These are phyloP conservation scores for Oryza punctata DNA, from an alignment of 176 grass and related monocot genomes.

Conservation along the genomic window DNA sequence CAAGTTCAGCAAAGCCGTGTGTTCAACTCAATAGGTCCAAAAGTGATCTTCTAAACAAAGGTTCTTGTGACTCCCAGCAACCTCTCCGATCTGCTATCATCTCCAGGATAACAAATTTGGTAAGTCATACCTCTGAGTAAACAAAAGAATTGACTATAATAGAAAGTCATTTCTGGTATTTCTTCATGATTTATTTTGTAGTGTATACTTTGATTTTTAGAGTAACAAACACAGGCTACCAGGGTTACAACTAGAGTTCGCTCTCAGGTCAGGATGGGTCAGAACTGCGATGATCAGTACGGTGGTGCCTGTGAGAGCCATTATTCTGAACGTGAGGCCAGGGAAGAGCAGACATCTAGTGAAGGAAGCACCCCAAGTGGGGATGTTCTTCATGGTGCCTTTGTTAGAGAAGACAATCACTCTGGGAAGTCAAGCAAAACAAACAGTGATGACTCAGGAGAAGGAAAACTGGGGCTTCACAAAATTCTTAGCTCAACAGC, in stretches of 20 bases:
- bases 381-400: constrained; percentile 12
- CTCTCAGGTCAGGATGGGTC: constrained; percentile 48
- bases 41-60: constrained; percentile 20
- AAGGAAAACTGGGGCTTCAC: constrained; percentile 54
- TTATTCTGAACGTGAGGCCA: constrained; percentile 46
- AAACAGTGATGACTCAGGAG: constrained; percentile 57
- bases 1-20: constrained; percentile 4
- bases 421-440: constrained; percentile 33
- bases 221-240: constrained; percentile 69
- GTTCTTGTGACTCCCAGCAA: constrained; percentile 39
- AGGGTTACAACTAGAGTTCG: constrained; percentile 81
- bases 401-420: constrained; percentile 36
- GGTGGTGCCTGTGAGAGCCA: constrained; percentile 22
- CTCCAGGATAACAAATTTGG: constrained; percentile 80
- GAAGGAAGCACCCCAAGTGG: constrained; percentile 41
- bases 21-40: constrained; percentile 26
- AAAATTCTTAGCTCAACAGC: constrained; percentile 73
- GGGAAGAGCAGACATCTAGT: constrained; percentile 49
- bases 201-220: constrained; percentile 45
- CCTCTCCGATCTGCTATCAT: constrained; percentile 59
- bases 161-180: constrained; percentile 9
- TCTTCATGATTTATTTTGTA: constrained; percentile 42
- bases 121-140: constrained; percentile 41
- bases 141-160: constrained; percentile 14
- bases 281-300: constrained; percentile 37